These are phyloP conservation scores for Durio zibethinus DNA, from an alignment of 345 rosid species.

Conservation along the genomic window DNA sequence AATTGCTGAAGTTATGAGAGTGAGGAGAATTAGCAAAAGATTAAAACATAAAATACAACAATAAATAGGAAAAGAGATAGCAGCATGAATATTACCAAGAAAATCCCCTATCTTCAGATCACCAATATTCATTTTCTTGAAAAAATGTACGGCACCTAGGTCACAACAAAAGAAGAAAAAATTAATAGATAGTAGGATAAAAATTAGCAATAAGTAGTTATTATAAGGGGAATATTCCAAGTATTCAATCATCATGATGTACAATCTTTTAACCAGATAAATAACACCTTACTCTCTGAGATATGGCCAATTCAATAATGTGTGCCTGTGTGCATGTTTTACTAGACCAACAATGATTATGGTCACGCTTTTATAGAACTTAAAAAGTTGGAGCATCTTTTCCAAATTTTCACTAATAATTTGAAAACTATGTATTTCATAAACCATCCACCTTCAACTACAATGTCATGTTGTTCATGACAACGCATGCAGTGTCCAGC, in stretches of 20 bases:
- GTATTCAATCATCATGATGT: not conserved
- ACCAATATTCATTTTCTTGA: constrained; percentile 66
- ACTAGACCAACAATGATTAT: not conserved
- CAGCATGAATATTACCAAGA: constrained; percentile 50
- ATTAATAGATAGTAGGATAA: not conserved
- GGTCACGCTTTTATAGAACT: not conserved
- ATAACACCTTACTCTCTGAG: not conserved
- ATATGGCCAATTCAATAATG: not conserved
- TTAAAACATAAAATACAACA: not conserved
- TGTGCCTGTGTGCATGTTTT: not conserved
- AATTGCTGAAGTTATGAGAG: constrained; percentile 54
- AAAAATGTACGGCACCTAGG: constrained; percentile 70
- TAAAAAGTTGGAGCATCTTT: not conserved
- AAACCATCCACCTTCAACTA: constrained; percentile 1
- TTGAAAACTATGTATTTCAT: not conserved
- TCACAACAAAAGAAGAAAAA: constrained; percentile 2
- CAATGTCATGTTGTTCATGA: constrained; percentile 1
- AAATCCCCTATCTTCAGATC: constrained; percentile 66
- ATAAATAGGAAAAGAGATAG: not conserved
- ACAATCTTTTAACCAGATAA: not conserved
- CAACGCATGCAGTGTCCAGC: not conserved
- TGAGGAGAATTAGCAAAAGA: constrained; percentile 12
- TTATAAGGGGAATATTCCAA: not conserved
- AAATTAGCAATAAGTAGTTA: constrained; percentile 1
- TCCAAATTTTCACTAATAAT: not conserved